Percentiles rank a stretch among this genome's conserved stretches.
Conservation (phyloP, 2,329 filamentous ascomycete genomes). For the Hysterium pulicare region DNA sequence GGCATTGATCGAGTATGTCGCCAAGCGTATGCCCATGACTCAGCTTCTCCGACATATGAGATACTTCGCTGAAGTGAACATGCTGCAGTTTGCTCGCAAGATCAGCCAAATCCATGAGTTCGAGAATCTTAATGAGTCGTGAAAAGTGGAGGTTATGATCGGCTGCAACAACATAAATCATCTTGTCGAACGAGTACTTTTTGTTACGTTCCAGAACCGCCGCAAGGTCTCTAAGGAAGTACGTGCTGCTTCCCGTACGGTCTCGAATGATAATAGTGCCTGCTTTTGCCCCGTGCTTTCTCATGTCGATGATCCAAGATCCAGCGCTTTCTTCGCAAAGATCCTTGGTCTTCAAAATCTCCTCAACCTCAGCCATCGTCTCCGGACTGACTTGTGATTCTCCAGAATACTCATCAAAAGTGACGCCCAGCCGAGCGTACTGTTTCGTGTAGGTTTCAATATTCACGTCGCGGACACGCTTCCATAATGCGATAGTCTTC, state of each 20-base stretch:
- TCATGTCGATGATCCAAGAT: slow-evolving; percentile 69
- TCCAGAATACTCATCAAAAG: slow-evolving; percentile 68
- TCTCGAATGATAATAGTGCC: slow-evolving; percentile 70
- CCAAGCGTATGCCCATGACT: slow-evolving; percentile 67
- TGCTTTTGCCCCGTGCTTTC: slow-evolving; percentile 66
- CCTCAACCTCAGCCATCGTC: slow-evolving; percentile 62
- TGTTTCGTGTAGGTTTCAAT: slow-evolving; percentile 66
- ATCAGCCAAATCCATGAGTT: slow-evolving; percentile 66
- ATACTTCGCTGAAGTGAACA: slow-evolving; percentile 71
- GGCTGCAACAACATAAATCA: slow-evolving; percentile 75
- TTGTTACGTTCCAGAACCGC: slow-evolving; percentile 66
- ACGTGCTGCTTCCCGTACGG: slow-evolving; percentile 71
- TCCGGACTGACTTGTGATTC: slow-evolving; percentile 69
- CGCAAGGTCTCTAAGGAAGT: slow-evolving; percentile 74
- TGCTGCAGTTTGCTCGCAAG: slow-evolving; percentile 67
- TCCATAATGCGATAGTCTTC: slow-evolving; percentile 60
- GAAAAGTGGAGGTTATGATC: slow-evolving; percentile 70
- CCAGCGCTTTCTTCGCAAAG: slow-evolving; percentile 69
- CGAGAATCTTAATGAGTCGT: slow-evolving; percentile 73
- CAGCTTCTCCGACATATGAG: slow-evolving; percentile 34
- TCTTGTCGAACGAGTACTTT: slow-evolving; percentile 65
- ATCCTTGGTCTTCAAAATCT: slow-evolving; percentile 60
- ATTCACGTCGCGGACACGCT: slow-evolving; percentile 63
- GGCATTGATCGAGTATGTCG: slow-evolving; percentile 59
- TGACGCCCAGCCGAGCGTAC: slow-evolving; percentile 67